These are phyloP conservation scores for Globomyces pollinis-pini DNA, from an alignment of 192 early-diverging fungal species.

Conservation along the genomic window DNA sequence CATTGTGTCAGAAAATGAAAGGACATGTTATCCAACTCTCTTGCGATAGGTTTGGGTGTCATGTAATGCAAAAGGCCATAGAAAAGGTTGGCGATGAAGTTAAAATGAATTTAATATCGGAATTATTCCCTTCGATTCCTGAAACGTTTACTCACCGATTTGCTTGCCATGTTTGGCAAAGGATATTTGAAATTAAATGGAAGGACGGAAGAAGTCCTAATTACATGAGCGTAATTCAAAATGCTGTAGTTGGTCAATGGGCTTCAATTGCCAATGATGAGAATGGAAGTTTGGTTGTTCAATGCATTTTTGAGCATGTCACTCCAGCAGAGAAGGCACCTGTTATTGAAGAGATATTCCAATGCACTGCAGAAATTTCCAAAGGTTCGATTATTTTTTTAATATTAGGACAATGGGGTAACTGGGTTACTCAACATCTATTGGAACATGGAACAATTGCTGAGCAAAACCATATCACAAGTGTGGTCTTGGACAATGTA, in stretches of 20 bases:
- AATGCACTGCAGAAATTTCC: constrained; percentile 52
- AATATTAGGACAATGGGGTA: constrained; percentile 62
- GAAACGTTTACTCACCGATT: constrained; percentile 70
- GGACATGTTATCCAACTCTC: constrained; percentile 54
- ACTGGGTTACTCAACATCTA: constrained; percentile 76
- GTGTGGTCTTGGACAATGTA: constrained; percentile 32
- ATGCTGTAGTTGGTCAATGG: constrained; percentile 53
- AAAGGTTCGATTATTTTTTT: constrained; percentile 33
- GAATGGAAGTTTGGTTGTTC: constrained; percentile 67
- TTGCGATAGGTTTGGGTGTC: constrained; percentile 71
- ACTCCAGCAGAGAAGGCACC: constrained; percentile 55
- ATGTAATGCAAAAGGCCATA: constrained; percentile 69
- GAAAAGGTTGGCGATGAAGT: constrained; percentile 58
- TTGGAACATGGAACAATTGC: constrained; percentile 50
- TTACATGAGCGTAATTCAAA: constrained; percentile 55
- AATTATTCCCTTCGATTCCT: constrained; percentile 52
- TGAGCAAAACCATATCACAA: constrained; percentile 49
- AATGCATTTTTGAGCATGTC: constrained; percentile 72
- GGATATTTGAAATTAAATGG: constrained; percentile 68
- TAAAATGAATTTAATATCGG: constrained; percentile 48
- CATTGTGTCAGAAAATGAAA: constrained; percentile 47
- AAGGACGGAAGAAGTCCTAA: constrained; percentile 31
- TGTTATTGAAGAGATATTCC: constrained; percentile 56
- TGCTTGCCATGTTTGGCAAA: constrained; percentile 77
- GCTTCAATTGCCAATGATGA: constrained; percentile 63